A percentile compares a stretch with the other conserved stretches of the same genome.
These are phyloP conservation scores for Ilex paraguariensis DNA, from an alignment of 305 asterid genomes.

Conservation along the genomic window DNA sequence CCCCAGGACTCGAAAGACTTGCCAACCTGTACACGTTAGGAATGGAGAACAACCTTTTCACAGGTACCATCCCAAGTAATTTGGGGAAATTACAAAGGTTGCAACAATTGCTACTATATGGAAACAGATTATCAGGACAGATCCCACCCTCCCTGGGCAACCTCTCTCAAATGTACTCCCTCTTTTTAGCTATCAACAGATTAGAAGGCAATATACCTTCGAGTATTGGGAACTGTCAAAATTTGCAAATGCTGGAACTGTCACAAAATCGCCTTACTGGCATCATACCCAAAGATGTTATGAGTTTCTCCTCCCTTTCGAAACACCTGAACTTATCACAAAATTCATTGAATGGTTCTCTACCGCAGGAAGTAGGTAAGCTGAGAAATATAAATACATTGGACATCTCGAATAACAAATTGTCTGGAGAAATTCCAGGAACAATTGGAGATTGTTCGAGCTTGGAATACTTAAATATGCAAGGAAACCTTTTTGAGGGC, in stretches of 20 bases:
- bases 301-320: slow-evolving; percentile 15
- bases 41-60: background rate
- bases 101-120: background rate
- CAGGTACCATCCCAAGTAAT: background rate
- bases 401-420: slow-evolving; percentile 15
- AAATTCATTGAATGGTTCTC: slow-evolving; percentile 16
- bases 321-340: slow-evolving; percentile 12
- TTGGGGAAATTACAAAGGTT: background rate
- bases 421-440: background rate
- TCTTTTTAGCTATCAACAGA: background rate
- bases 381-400: slow-evolving; percentile 14
- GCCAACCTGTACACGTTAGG: background rate
- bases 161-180: background rate
- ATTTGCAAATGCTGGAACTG: background rate
- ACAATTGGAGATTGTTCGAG: background rate
- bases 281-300: slow-evolving; percentile 18
- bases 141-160: background rate
- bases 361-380: slow-evolving; percentile 20
- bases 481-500: background rate
- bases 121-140: background rate
- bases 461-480: background rate
- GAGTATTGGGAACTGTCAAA: background rate
- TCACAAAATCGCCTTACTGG: background rate
- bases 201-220: background rate
- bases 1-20: slow-evolving; percentile 11